phyloP scores from a whole-genome alignment of 2,329 filamentous ascomycete genomes.

The Arachnopeziza araneosa region DNA sequence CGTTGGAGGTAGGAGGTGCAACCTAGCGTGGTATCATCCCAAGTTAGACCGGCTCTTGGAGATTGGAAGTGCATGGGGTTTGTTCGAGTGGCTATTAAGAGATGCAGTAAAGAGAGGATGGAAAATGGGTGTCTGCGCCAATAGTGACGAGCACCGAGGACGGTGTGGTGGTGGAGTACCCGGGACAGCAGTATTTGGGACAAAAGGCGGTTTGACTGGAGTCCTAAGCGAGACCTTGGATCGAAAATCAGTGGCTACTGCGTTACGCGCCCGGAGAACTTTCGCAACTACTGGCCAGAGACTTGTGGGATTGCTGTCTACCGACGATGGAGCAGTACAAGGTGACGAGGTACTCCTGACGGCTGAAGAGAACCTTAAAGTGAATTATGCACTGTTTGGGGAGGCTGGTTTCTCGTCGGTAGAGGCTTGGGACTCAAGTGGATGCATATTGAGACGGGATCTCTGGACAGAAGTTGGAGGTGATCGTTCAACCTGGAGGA shows the following conservation, averaged over 20 bases:
- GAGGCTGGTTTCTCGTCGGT: slow-evolving; percentile 25
- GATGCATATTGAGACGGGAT: slow-evolving; percentile 24
- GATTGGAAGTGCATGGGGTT: slow-evolving; percentile 34
- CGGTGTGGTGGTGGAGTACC: slow-evolving; percentile 34
- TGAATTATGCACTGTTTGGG: slow-evolving; percentile 24
- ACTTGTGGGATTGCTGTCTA: slow-evolving; percentile 24
- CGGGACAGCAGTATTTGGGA: slow-evolving; percentile 32
- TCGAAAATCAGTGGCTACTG: slow-evolving; percentile 17
- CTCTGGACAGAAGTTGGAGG: slow-evolving; percentile 19
- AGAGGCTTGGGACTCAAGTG: slow-evolving; percentile 29
- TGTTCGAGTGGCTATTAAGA: slow-evolving; percentile 33
- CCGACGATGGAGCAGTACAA: slow-evolving; percentile 19
- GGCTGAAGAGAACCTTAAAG: slow-evolving; percentile 9
- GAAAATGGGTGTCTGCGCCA: slow-evolving; percentile 33
- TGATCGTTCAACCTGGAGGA: slow-evolving; percentile 7
- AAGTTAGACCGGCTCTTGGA: slow-evolving; percentile 32
- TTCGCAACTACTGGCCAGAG: slow-evolving; percentile 31
- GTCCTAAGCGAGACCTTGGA: slow-evolving; percentile 22
- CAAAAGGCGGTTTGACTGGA: slow-evolving; percentile 28
- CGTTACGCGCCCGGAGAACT: slow-evolving; percentile 26
- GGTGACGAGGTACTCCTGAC: slow-evolving; percentile 25
- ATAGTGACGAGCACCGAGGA: slow-evolving; percentile 34
- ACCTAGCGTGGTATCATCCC: slow-evolving; percentile 34
- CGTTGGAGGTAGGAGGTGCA: slow-evolving; percentile 33
- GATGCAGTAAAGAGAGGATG: slow-evolving; percentile 30